A percentile compares a stretch with the other conserved stretches of the same genome.
These are phyloP conservation scores for Aspergillus sclerotialis DNA, from an alignment of 2,329 filamentous ascomycete genomes.

Conservation along the genomic window DNA sequence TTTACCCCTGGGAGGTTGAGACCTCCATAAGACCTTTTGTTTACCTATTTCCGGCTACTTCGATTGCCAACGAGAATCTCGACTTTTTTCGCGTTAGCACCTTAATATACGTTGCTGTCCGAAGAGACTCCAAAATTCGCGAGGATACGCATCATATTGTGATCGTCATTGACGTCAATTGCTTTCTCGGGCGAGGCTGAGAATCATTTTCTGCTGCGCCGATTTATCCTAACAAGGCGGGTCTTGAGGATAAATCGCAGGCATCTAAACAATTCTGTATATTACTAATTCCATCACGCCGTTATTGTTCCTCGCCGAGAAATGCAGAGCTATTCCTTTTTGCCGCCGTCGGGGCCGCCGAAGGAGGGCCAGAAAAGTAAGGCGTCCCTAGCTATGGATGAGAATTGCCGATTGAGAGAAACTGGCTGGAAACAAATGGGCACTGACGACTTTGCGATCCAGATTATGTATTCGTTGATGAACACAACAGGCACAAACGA, in stretches of 20 bases:
- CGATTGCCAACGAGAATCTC: no score
- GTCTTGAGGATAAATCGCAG: conserved; percentile 9
- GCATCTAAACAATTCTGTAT: not conserved
- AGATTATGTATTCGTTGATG: conserved; percentile 99
- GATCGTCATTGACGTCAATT: no score
- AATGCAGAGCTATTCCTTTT: conserved; percentile 71
- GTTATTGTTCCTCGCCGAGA: not conserved
- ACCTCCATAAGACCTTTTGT: no score
- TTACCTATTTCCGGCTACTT: no score
- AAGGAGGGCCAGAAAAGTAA: conserved; percentile 80
- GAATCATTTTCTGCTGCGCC: no score
- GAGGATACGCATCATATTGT: no score
- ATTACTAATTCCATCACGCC: not conserved
- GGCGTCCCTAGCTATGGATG: conserved; percentile 21
- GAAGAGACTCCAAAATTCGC: no score
- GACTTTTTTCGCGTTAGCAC: no score
- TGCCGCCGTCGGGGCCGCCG: conserved; percentile 56
- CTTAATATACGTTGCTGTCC: no score
- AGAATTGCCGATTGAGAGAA: conserved; percentile 5
- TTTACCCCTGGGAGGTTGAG: no score
- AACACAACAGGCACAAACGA: conserved; percentile 95
- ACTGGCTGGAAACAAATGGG: not conserved
- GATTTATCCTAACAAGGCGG: conserved; percentile 12
- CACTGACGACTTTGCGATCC: conserved; percentile 4
- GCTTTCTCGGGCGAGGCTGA: no score